phyloP scores from a whole-genome alignment of 192 early-diverging fungal species.

The Hyaloraphidium curvatum region DNA sequence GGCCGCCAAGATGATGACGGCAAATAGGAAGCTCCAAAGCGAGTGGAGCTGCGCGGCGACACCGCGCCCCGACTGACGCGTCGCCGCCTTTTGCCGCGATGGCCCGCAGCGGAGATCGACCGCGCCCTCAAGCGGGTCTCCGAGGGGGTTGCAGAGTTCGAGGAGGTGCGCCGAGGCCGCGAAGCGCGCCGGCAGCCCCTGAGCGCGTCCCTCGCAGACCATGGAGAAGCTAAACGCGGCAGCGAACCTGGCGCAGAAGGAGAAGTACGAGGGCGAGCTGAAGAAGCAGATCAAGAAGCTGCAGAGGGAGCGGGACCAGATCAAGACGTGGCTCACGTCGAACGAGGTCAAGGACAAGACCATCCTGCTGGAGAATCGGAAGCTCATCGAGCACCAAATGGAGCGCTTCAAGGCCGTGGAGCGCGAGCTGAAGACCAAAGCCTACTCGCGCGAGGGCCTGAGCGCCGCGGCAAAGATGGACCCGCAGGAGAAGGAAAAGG shows the following conservation, averaged over 20 bases:
- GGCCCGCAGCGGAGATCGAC: slow-evolving; percentile 96
- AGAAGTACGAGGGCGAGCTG: slow-evolving; percentile 87
- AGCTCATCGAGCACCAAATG: slow-evolving; percentile 97
- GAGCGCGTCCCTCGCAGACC: background rate
- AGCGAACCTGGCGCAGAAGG: slow-evolving; percentile 72
- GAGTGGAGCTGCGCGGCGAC: too few species aligned
- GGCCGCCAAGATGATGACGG: too few species aligned
- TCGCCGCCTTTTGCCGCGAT: too few species aligned
- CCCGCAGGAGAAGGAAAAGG: slow-evolving; percentile 82
- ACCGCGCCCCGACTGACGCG: too few species aligned
- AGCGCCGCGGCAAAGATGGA: slow-evolving; percentile 60
- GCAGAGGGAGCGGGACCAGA: slow-evolving; percentile 88
- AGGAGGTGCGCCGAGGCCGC: slow-evolving; percentile 38
- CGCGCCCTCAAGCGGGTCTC: slow-evolving; percentile 82
- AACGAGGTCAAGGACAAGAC: slow-evolving; percentile 96
- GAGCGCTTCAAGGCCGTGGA: slow-evolving; percentile 95
- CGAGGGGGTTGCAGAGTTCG: slow-evolving; percentile 90
- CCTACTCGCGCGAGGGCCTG: slow-evolving; percentile 91
- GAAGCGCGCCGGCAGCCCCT: background rate
- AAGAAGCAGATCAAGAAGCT: slow-evolving; percentile 99
- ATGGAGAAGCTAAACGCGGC: slow-evolving; percentile 55
- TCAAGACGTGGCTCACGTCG: slow-evolving; percentile 87
- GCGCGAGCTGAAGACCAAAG: slow-evolving; percentile 98
- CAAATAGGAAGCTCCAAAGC: too few species aligned
- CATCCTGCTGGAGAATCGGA: slow-evolving; percentile 69